Conservation (phyloP, 73 alveolate species). For the Stentor coeruleus region DNA sequence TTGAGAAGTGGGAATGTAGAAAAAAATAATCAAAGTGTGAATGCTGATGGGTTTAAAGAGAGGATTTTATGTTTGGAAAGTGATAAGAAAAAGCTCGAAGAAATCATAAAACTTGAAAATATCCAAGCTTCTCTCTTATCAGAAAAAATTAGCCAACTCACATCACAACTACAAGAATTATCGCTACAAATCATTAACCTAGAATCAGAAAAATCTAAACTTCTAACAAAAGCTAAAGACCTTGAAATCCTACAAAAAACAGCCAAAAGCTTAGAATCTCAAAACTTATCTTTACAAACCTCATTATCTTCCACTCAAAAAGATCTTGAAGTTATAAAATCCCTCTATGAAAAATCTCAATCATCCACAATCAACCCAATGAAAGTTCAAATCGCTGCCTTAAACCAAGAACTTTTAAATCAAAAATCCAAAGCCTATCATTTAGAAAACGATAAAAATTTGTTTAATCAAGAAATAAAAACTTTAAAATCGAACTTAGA, state of each 20-base stretch:
- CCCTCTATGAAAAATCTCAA: background rate
- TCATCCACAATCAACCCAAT: background rate
- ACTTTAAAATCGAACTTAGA: too few species aligned
- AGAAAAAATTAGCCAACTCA: background rate
- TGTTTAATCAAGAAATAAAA: too few species aligned
- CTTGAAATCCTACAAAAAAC: background rate
- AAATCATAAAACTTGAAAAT: background rate
- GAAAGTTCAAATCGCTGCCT: background rate
- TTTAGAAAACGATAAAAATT: too few species aligned
- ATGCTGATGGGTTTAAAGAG: too few species aligned
- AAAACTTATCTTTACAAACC: background rate
- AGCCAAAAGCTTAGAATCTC: background rate
- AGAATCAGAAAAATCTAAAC: background rate
- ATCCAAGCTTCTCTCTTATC: background rate
- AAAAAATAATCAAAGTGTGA: background rate
- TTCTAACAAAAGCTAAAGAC: background rate
- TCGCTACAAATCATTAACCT: background rate
- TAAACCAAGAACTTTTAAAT: background rate
- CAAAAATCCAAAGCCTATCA: too few species aligned
- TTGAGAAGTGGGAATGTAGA: background rate
- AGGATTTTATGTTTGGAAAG: background rate
- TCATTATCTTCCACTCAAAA: background rate
- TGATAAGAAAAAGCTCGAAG: background rate
- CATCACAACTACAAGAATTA: background rate
- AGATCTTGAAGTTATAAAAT: background rate